These are phyloP conservation scores for Stromatinia cepivora DNA, from an alignment of 2,329 filamentous ascomycete species.

Conservation along the genomic window DNA sequence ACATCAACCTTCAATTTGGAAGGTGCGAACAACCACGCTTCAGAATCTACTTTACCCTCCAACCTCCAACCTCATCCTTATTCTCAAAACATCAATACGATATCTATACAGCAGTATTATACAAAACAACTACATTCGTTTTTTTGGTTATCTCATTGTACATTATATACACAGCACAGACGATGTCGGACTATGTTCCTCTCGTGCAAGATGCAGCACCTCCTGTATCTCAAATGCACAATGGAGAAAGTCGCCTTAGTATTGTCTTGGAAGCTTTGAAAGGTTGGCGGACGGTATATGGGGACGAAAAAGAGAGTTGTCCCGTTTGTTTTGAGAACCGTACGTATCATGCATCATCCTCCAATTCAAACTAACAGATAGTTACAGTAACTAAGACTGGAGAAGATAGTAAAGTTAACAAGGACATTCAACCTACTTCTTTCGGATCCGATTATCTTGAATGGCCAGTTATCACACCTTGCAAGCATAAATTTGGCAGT, in stretches of 20 bases:
- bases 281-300: neutral
- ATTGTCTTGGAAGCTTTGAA: neutral
- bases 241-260: neutral
- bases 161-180: neutral
- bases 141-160: neutral
- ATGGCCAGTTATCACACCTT: neutral
- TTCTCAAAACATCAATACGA: conserved; percentile 36
- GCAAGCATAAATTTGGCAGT: conserved; percentile 6
- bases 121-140: neutral
- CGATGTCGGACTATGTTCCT: neutral
- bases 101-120: neutral
- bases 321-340: neutral
- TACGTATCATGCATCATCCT: neutral
- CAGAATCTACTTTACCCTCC: too few relatives aligned
- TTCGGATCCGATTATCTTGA: too few relatives aligned
- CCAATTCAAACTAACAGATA: neutral
- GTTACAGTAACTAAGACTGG: neutral
- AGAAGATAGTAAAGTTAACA: too few relatives aligned
- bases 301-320: neutral
- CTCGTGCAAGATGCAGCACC: neutral
- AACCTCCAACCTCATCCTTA: neutral
- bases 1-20: neutral
- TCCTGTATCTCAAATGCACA: neutral
- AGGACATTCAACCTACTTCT: neutral
- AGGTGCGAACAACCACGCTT: neutral